phyloP scores from a whole-genome alignment of 2,329 filamentous ascomycete genomes.

The Zasmidium angulare region DNA sequence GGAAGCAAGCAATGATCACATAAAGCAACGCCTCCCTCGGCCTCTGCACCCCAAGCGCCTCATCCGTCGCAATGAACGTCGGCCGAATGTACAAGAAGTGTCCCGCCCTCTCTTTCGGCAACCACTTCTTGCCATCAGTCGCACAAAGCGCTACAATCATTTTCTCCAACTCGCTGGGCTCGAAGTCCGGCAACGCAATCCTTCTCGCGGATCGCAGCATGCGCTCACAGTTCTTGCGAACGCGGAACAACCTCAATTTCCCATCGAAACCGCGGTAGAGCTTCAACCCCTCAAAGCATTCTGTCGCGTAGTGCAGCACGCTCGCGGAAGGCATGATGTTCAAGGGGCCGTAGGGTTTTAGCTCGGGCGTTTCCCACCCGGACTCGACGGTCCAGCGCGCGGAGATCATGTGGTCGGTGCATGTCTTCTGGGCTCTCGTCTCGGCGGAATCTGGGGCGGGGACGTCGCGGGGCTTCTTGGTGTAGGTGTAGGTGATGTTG shows the following conservation, averaged over 20 bases:
- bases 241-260: constrained; percentile 74
- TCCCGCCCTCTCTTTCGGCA: constrained; percentile 67
- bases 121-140: constrained; percentile 75
- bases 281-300: constrained; percentile 88
- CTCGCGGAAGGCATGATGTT: constrained; percentile 78
- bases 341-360: constrained; percentile 75
- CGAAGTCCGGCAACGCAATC: constrained; percentile 73
- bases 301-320: constrained; percentile 83
- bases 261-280: constrained; percentile 68
- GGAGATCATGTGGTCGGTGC: constrained; percentile 87
- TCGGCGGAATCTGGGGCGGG: constrained; percentile 43
- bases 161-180: constrained; percentile 68
- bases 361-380: constrained; percentile 73
- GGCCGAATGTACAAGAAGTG: constrained; percentile 76
- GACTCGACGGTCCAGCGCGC: constrained; percentile 62
- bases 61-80: constrained; percentile 79
- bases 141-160: constrained; percentile 71
- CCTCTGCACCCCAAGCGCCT: constrained; percentile 75
- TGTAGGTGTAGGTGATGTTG: constrained; percentile 42
- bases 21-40: constrained; percentile 86
- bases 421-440: constrained; percentile 41
- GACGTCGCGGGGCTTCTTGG: constrained; percentile 41
- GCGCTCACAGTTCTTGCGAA: constrained; percentile 68
- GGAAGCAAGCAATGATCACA: constrained; percentile 62
- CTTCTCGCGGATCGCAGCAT: constrained; percentile 58